A percentile compares a stretch with the other conserved stretches of the same genome.
phyloP scores from a whole-genome alignment of 192 early-diverging fungal species.

The Coemansia sp. region DNA sequence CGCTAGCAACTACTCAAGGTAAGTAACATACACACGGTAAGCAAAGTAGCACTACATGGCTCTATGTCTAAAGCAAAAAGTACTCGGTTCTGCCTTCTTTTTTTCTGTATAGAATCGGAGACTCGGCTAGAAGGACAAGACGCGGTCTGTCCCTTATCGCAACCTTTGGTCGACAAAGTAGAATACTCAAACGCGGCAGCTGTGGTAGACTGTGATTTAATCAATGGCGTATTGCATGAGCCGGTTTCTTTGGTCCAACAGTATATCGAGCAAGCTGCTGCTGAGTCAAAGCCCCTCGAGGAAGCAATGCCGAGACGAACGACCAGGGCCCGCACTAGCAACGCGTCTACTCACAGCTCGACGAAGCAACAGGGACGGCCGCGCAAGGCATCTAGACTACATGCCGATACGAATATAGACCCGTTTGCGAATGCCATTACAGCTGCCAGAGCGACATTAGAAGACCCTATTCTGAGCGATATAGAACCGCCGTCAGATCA shows the following conservation, averaged over 20 bases:
- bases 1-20: background rate
- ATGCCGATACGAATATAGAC: background rate
- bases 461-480: background rate
- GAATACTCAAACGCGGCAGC: background rate
- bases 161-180: background rate
- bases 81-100: background rate
- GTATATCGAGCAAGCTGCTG: background rate
- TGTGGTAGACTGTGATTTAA: background rate
- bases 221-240: background rate
- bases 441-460: background rate
- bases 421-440: slow-evolving; percentile 1
- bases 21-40: background rate
- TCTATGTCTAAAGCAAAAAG: background rate
- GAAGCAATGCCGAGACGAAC: background rate
- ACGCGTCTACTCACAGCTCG: background rate
- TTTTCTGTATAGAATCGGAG: background rate
- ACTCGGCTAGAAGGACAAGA: background rate
- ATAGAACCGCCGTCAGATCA: background rate
- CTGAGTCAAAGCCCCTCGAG: background rate
- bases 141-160: background rate
- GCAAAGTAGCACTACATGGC: too few relatives aligned
- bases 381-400: background rate
- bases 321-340: slow-evolving; percentile 6
- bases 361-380: background rate
- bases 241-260: background rate